phyloP scores from a whole-genome alignment of 2,329 filamentous ascomycete genomes.

The Biscogniauxia marginata region DNA sequence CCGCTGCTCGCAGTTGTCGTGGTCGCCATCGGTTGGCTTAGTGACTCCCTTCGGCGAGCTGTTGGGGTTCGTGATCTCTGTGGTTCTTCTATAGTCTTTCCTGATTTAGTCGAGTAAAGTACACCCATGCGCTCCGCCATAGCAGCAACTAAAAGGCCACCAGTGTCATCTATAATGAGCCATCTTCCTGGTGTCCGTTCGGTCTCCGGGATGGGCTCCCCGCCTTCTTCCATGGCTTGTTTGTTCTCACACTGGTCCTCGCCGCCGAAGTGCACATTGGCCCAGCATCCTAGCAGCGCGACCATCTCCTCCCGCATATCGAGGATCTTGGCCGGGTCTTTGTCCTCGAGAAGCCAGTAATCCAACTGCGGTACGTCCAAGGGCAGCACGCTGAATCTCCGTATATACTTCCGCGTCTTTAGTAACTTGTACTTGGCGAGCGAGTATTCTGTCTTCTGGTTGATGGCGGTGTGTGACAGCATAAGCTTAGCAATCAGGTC shows the following conservation, averaged over 20 bases:
- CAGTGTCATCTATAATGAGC: slow-evolving; percentile 84
- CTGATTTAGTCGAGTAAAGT: slow-evolving; percentile 49
- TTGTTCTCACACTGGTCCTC: slow-evolving; percentile 32
- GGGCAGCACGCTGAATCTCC: slow-evolving; percentile 80
- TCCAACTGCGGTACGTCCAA: slow-evolving; percentile 75
- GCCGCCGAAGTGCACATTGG: slow-evolving; percentile 76
- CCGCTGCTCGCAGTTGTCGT: not conserved
- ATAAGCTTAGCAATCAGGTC: slow-evolving; percentile 93
- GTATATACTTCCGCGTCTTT: slow-evolving; percentile 91
- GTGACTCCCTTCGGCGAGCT: slow-evolving; percentile 7
- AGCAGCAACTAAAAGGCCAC: slow-evolving; percentile 76
- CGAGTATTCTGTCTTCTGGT: slow-evolving; percentile 92
- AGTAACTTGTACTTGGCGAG: slow-evolving; percentile 93
- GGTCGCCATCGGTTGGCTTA: slow-evolving; percentile 1
- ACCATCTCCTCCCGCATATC: slow-evolving; percentile 84
- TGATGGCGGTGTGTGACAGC: slow-evolving; percentile 81
- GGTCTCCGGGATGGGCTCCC: slow-evolving; percentile 19
- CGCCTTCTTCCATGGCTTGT: slow-evolving; percentile 23
- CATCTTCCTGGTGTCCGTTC: slow-evolving; percentile 56
- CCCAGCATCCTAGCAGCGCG: slow-evolving; percentile 81
- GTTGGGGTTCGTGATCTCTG: slow-evolving; percentile 8
- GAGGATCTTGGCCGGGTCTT: slow-evolving; percentile 76
- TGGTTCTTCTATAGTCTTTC: slow-evolving; percentile 3
- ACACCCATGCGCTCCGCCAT: slow-evolving; percentile 89
- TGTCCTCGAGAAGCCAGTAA: slow-evolving; percentile 76